Base-by-base conservation (phyloP, 805 yeast genomes). In the Scheffersomyces lignosus region DNA sequence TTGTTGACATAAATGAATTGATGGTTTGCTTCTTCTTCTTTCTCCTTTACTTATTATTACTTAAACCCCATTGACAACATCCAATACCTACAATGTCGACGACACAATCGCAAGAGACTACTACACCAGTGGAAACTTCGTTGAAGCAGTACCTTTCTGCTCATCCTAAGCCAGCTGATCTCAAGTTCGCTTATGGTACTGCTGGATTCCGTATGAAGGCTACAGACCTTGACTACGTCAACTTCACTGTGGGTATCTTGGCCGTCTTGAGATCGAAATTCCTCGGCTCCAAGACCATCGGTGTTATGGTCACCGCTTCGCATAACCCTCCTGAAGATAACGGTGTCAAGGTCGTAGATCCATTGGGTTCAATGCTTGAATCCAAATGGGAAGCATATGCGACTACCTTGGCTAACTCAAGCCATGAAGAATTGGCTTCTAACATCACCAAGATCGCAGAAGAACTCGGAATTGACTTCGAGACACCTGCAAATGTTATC, bases 241-340 rank as follows among this genome's bases (percentile, higher is more conserved):
- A 87, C 60, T 45, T 35, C 41, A 51, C 91, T 5, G 88, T 85
- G 13, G 96, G 96, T 2, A 68, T 89, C 14, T 58, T 90, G 18
- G 97, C 99, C 0, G 68, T 81, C 1, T 66, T 93, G 44, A 73
- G 99, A 52, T 89, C 97, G n/a, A 75, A 82, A 40, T 73, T 68
- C 42, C 64, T 85, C 22, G 64, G 66, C 1, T 87, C 91, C 1
- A 70, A 83, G 49, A 77, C 84, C 6, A 76, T 90, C 20, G 99
- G 99, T n/a, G 83, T 90, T 9, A 91, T 93, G 97, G 82, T 93
- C 53, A 93, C 97, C 1, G 97, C 96, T 0, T 85, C 95, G 0
- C 97, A 89, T 60, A 89, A 89, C 52, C 96, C 96, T 0, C 96
- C 97, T 0, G 70, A 70, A 28, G 49, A 45, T 14, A 56, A 56